Conservation (phyloP, 2,329 filamentous ascomycete genomes). For the Aspergillus tubingensis region DNA sequence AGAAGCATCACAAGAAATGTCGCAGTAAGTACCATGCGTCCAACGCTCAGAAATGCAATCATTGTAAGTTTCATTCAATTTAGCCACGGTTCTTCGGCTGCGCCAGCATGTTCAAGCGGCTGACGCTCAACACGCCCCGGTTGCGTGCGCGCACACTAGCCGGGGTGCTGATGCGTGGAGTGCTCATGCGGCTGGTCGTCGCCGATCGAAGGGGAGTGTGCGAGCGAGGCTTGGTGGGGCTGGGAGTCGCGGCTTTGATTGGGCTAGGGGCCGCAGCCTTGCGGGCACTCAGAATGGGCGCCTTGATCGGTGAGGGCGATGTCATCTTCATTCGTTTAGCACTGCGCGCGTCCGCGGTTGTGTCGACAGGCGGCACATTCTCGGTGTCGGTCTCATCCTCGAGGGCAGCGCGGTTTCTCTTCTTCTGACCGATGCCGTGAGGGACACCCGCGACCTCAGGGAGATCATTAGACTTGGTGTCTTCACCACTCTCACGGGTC, state of each 20-base stretch:
- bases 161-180: conserved; percentile 31
- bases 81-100: conserved; percentile 46
- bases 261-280: not conserved
- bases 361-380: conserved; percentile 34
- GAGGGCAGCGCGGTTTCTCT: conserved; percentile 37
- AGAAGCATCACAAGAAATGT: conserved; percentile 1
- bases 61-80: not conserved
- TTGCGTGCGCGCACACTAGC: conserved; percentile 33
- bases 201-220: conserved; percentile 34
- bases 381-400: conserved; percentile 35
- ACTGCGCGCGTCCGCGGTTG: conserved; percentile 30
- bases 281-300: not conserved
- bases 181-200: conserved; percentile 23
- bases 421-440: conserved; percentile 45
- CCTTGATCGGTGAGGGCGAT: conserved; percentile 25
- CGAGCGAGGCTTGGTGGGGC: conserved; percentile 38
- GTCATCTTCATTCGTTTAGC: conserved; percentile 40
- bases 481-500: conserved; percentile 28
- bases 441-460: conserved; percentile 28
- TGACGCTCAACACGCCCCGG: conserved; percentile 44
- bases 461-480: conserved; percentile 17
- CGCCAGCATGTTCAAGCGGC: conserved; percentile 51
- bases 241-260: conserved; percentile 23
- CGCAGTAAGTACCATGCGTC: conserved; percentile 1
- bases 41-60: conserved; percentile 18